A percentile compares a stretch with the other conserved stretches of the same genome.
Evolutionary conservation across 768 basidiomycete species (phyloP).

Genomic region (Tricholoma terreum): DNA sequence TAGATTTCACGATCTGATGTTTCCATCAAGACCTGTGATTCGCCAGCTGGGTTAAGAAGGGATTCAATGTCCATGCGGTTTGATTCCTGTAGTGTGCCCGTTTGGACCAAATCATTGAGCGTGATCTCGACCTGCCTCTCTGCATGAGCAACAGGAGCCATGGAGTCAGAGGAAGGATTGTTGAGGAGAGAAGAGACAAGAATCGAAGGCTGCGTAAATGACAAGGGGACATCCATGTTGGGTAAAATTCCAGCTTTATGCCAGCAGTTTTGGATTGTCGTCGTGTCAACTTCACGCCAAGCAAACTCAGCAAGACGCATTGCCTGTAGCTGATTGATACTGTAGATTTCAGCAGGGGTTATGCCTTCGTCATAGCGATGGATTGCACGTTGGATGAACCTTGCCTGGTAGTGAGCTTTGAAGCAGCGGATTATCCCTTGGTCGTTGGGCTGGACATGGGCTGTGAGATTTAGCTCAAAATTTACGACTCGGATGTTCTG

Average conservation of each 20-base stretch:
- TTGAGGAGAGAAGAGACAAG: no score
- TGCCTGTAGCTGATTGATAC: constrained; percentile 12
- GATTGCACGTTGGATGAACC: constrained; percentile 19
- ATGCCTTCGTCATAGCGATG: constrained; percentile 14
- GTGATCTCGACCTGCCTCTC: no score
- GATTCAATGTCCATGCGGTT: no score
- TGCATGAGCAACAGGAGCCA: background rate
- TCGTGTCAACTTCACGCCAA: background rate
- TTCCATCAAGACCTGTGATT: background rate
- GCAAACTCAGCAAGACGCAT: background rate
- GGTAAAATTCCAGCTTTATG: background rate
- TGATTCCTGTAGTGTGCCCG: no score
- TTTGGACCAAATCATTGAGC: no score
- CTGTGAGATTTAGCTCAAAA: constrained; percentile 21
- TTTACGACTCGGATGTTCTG: constrained; percentile 10
- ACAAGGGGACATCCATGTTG: background rate
- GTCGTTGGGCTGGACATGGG: constrained; percentile 23
- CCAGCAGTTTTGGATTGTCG: constrained; percentile 2
- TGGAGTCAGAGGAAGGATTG: background rate
- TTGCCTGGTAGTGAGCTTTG: constrained; percentile 20
- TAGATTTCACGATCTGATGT: background rate
- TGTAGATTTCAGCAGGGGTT: constrained; percentile 17
- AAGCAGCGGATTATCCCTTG: constrained; percentile 22
- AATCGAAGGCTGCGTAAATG: background rate
- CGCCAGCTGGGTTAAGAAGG: no score